Evolutionary conservation across 2,329 filamentous ascomycete genomes (phyloP), one percentile per base, ranked within the genome.

Genomic region (Verticillium albo-atrum): DNA sequence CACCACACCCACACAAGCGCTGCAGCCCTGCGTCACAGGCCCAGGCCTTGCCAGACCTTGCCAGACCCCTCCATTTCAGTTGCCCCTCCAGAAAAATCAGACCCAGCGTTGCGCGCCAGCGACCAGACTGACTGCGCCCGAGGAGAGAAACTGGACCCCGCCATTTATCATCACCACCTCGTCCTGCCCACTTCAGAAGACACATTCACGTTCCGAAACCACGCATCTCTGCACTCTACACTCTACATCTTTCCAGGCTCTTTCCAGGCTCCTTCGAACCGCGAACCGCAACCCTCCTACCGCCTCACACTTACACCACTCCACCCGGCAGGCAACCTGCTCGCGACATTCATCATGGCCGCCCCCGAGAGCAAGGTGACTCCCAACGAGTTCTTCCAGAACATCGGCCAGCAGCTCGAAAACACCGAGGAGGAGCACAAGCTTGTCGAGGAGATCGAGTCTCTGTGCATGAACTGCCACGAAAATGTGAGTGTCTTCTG

Each of bases 381-480:
- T 34, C 70, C 77, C 26, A 72, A 77, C 62, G 80, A 86, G 57
- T 83, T 86, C 68, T 89, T 89, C 71, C 79, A 86, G 67, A 76
- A 82, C 58, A 86, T 89, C 67, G 86, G 86, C 60, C 77, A 81
- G 67, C 86, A 87, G 74, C 85, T 80, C 61, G 79, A 82, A 64
- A 77, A 72, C 55, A 64, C 66, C 58, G 63, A 63, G 47, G 81
- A 85, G 37, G 82, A 86, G 26, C 75, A 74, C 60, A 81, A 76
- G 64, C 76, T 85, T 4, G 85, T 89, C 50, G 85, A 89, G 64
- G 83, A 89, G 74, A 87, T 89, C 62, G 89, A 93, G 74, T 91
- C 89, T 64, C 81, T 94, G 25, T 94, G 90, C 79, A 93, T 94
- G 90, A 92, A 91, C 78, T 94, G 90, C 76, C 84, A 88, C 67